Evolutionary conservation across 2,329 filamentous ascomycete species (phyloP).

Genomic region (Zarea fungicola): DNA sequence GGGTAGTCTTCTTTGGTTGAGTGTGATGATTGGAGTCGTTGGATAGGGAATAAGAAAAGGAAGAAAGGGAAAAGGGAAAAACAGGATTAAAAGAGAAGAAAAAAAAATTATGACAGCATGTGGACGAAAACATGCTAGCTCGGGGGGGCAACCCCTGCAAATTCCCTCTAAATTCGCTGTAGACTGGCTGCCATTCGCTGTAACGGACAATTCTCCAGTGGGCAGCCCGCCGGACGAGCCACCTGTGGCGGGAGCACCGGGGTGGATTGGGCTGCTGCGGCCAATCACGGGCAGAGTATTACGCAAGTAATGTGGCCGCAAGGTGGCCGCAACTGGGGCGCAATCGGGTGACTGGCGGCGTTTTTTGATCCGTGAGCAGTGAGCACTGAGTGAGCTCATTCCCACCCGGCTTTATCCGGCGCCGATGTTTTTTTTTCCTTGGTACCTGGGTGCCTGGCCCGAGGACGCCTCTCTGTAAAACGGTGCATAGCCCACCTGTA

Average conservation of each 20-base stretch:
- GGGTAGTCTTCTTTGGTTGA: conserved; percentile 17
- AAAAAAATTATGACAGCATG: conserved; percentile 39
- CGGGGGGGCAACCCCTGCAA: conserved; percentile 1
- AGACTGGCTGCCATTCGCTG: not conserved
- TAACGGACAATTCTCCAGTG: no score
- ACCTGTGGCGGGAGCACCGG: conserved; percentile 25
- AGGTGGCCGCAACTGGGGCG: conserved; percentile 2
- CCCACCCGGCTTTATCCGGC: conserved; percentile 6
- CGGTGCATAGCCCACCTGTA: no score
- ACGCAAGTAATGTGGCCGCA: conserved; percentile 19
- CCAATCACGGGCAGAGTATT: conserved; percentile 36
- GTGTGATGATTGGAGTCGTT: conserved; percentile 11
- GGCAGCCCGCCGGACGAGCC: no score
- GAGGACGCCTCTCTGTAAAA: no score
- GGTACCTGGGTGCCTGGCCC: no score
- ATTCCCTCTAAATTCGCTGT: conserved; percentile 1
- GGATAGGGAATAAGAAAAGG: conserved; percentile 17
- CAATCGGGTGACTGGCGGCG: not conserved
- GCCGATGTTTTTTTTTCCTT: not conserved
- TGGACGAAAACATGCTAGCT: conserved; percentile 19
- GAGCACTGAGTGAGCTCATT: conserved; percentile 3
- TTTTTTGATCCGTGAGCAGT: no score
- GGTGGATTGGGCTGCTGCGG: not conserved
- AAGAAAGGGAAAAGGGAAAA: conserved; percentile 18
- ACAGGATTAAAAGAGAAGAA: conserved; percentile 21